These are phyloP conservation scores for Penicillium sp. DNA, from an alignment of 2,329 filamentous ascomycete species.

Conservation along the genomic window DNA sequence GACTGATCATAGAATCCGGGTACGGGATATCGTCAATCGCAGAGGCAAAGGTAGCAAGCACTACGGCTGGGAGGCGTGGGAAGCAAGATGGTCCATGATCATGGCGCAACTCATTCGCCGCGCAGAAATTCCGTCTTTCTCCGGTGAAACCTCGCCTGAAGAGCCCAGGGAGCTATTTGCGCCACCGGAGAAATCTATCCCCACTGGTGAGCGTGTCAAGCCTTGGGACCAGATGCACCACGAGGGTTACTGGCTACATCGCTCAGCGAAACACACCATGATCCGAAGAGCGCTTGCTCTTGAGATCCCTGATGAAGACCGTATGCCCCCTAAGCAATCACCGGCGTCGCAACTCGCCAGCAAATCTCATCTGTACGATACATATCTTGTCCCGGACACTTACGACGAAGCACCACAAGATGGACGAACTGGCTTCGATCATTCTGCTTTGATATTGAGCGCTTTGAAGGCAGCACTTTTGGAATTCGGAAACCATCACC, in stretches of 20 bases:
- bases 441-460: slow-evolving; percentile 52
- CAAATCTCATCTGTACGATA: slow-evolving; percentile 58
- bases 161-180: slow-evolving; percentile 29
- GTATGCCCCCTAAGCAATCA: slow-evolving; percentile 55
- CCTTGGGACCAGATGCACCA: slow-evolving; percentile 64
- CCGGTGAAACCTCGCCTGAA: slow-evolving; percentile 28
- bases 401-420: slow-evolving; percentile 55
- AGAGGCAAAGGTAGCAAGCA: slow-evolving; percentile 82
- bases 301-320: slow-evolving; percentile 61
- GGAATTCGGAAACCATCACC: slow-evolving; percentile 55
- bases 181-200: slow-evolving; percentile 54
- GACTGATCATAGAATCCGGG: slow-evolving; percentile 72
- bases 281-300: slow-evolving; percentile 53
- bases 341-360: slow-evolving; percentile 57
- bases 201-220: slow-evolving; percentile 50
- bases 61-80: slow-evolving; percentile 95
- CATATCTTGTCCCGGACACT: slow-evolving; percentile 61
- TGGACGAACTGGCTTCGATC: slow-evolving; percentile 50
- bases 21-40: slow-evolving; percentile 76
- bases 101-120: slow-evolving; percentile 62
- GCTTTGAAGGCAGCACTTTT: slow-evolving; percentile 50
- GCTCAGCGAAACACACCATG: slow-evolving; percentile 55
- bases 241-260: slow-evolving; percentile 62
- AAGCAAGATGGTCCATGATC: slow-evolving; percentile 68
- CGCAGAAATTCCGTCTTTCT: slow-evolving; percentile 51